Evolutionary conservation across 176 grass and related monocot species (phyloP), one percentile per base, ranked within the genome.

Genomic region (Neostapfia colusana): DNA sequence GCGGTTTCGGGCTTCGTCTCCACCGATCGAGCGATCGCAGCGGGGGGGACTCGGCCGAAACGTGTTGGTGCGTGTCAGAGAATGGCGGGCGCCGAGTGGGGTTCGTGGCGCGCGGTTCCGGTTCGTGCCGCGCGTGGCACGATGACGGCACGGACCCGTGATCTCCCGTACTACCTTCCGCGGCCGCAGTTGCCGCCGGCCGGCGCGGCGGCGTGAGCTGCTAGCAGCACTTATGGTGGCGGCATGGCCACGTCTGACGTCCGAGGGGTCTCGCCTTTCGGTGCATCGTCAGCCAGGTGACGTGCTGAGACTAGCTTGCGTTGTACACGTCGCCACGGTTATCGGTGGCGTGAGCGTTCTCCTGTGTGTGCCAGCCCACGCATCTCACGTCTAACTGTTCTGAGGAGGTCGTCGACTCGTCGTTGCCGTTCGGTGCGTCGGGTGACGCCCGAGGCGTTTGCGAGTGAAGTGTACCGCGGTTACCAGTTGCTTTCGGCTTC

Each of bases 401-500:
- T n/a, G n/a, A n/a, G n/a, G n/a, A n/a, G n/a, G 31, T 31, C 12
- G 41, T 11, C 8, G 41, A n/a, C n/a, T 43, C 9, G 7, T 11
- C 3, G 44, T 13, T 13, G 44, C 44, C 11, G 11, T 45, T 12
- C 43, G 44, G 3, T n/a, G 44, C 44, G 50, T 18, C 8, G 2
- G 53, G 14, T 16, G 55, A 58, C 26, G 55, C 1, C 26, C 44
- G 15, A 25, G 27, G 41, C 1, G 14, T 21, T n/a, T 37, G 31
- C 35, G 34, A 18, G 17, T 65, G 9, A 37, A 63, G 28, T 65
- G 62, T 26, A 16, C 62, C 14, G 34, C 75, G 34, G 75, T 78
- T 78, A 78, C 10, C 62, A 38, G 62, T 78, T 66, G 75, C 75
- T 78, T 67, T 78, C 75, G 75, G 62, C 0, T 38, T 15, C 25